Evolutionary conservation across 23 red algal species (phyloP), one percentile per base, ranked within the genome.

Genomic region (Gracilaria gracilis): DNA sequence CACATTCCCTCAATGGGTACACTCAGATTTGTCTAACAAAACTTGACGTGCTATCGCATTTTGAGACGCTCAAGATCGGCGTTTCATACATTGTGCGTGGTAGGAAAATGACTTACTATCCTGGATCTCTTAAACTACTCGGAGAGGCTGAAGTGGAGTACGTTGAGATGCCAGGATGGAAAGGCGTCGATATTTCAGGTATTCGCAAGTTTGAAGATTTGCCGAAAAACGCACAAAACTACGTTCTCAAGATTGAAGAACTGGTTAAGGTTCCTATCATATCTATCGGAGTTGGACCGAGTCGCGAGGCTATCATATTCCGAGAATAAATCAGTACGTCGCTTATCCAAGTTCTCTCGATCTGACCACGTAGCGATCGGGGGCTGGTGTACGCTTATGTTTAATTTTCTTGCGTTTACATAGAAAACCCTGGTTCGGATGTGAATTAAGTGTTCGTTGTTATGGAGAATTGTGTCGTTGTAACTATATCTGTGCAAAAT

Each of bases 241-340:
- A 98, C 66, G 97, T 98, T 15, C 28, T 80, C 33, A 81, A 87
- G 40, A 83, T 96, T 46, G 93, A 98, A 72, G 28, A 96, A 57
- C 77, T 98, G 21, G 64, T 98, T 1, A 80, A 79, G 15, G 88
- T 93, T 27, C 90, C 93, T 4, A 87, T 98, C 40, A 77, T 46
- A 50, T 95, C 67, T 47, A 91, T 98, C 75, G 97, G 97, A 6
- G 97, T 98, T 13, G 97, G 97, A 11, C 88, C 97, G 12, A 93
- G 84, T 71, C 84, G 97, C 29, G 94, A 95, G 13, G 93, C 93
- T 74, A 87, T 98, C 38, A 96, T 98, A 61, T 51, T 79, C 31
- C 94, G 94, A 48, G 21, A 62, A 8, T 82, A 82, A 82, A 59
- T 24, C 39, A 62, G 40, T 0, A 16, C 17, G n/a, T 19, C 72